Conservation (phyloP, 108 stramenopile genomes). For the Licmophora abbreviata region DNA sequence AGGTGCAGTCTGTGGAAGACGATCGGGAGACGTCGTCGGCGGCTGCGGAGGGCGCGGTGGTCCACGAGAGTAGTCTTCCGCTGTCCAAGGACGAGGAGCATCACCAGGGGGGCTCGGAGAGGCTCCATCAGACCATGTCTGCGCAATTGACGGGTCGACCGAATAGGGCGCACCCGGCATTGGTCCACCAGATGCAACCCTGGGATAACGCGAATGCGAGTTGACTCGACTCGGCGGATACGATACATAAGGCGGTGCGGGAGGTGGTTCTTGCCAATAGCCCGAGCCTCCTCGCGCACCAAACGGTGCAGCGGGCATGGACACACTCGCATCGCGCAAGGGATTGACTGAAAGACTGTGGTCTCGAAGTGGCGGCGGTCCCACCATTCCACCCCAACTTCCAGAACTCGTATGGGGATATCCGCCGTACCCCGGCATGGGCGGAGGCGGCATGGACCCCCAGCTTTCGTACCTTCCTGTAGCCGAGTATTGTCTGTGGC, state of each 20-base stretch:
- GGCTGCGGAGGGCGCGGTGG: not conserved
- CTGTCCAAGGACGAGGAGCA: slow-evolving; percentile 9
- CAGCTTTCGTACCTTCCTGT: slow-evolving; percentile 32
- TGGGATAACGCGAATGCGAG: not conserved
- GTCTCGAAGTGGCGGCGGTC: slow-evolving; percentile 18
- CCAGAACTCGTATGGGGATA: slow-evolving; percentile 25
- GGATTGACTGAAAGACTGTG: slow-evolving; percentile 41
- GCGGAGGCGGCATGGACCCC: slow-evolving; percentile 14
- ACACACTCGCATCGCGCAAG: slow-evolving; percentile 27
- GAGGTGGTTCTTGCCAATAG: slow-evolving; percentile 17
- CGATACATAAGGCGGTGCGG: not conserved
- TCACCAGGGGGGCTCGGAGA: slow-evolving; percentile 13
- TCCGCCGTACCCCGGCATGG: slow-evolving; percentile 8
- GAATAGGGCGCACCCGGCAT: not conserved
- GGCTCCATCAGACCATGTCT: not conserved
- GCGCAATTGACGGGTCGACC: not conserved
- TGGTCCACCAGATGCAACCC: not conserved
- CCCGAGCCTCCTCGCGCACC: slow-evolving; percentile 15
- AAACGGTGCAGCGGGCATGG: slow-evolving; percentile 8
- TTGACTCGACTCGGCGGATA: not conserved
- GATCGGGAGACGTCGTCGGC: slow-evolving; percentile 2
- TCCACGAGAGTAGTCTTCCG: slow-evolving; percentile 23
- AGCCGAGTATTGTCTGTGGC: slow-evolving; percentile 14
- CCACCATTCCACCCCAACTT: slow-evolving; percentile 14
- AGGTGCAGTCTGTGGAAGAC: slow-evolving; percentile 14